Evolutionary conservation across 306 rosid genomes (phyloP), one percentile per base, ranked within the genome.

Genomic region (Dicorynia guianensis): DNA sequence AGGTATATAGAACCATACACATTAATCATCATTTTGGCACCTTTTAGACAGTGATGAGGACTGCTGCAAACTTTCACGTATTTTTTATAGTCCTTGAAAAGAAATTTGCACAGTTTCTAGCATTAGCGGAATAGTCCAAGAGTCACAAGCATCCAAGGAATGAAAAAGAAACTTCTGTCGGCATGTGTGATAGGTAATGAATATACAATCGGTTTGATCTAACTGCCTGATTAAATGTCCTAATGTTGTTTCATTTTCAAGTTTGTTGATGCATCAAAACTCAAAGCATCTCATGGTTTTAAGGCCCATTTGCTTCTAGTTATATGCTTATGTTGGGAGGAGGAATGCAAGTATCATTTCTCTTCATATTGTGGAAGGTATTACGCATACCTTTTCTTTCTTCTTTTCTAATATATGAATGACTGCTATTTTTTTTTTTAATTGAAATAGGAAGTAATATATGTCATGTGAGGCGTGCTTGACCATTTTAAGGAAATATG

Each of bases 61-160:
- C 1, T 25, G 0, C 18, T 5, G 48, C 9, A 61, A 48, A 15
- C 15, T 44, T 30, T 33, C 18, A 59, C 59, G 4, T 61, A 71
- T 34, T 14, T 14, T 56, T 57, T 44, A 71, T 43, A 33, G 69
- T 40, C 35, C 15, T 57, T 7, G 49, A 30, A 35, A 61, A 12
- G 52, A 19, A 56, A 38, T 12, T 5, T 11, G 63, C 14, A 74
- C 63, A 62, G 5, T 63, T 48, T 47, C 34, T 15, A n/a, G 25
- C 4, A 25, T 17, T 19, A 20, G 35, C 20, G 25, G 13, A 25
- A 25, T 1, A 25, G 30, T 71, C 57, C 33, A 71, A 43, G 50
- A 71, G 25, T 58, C 67, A 44, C 18, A 42, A 44, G 46, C 56
- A 20, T 57, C 76, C 69, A 72, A 8, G 6, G 35, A 5, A 17